Base-by-base conservation (phyloP, 306 rosid species). In the Urtica urens region DNA sequence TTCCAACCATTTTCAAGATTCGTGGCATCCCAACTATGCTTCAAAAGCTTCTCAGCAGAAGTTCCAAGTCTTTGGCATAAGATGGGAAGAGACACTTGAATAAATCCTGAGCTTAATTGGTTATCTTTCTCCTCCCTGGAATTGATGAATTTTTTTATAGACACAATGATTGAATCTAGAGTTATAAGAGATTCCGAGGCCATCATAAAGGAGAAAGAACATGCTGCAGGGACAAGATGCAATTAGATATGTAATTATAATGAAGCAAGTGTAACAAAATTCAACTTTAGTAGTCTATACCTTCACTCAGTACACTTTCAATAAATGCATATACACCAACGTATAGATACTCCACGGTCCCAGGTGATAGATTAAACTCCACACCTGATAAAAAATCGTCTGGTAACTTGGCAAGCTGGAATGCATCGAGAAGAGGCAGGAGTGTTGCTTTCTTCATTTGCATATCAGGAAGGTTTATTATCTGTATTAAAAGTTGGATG, bases 121-220 rank as follows among this genome's bases (percentile, higher is more conserved):
- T 57, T 69, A 30, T 53, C 35, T 30, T 46, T 57, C 38, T 52
- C 65, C 51, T 69, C 70, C 37, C 11, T 33, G 13, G 28, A 23
- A 53, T 34, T 24, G 25, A 57, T 33, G 41, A 51, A 51, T 31
- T 57, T 57, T 26, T 46, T 59, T 26, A 51, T 38, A 0, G 74
- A 69, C 35, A 31, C 38, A 28, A 53, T 45, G 39, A 57, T 41
- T 27, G 65, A 63, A 46, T 62, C 65, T 28, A 69, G 57, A 45
- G 74, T 51, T 28, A 62, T 49, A 57, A 69, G 70, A 46, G 74
- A 63, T 38, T 69, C 74, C 5, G 65, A 56, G 8, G 70, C 74
- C 70, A 69, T 51, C 52, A 53, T 57, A 30, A 63, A 69, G 53
- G 70, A 69, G 40, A 62, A 63, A 15, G 65, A 57, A 49, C 74